Base-by-base conservation (phyloP, 768 basidiomycete species). In the Boletales sp. region DNA sequence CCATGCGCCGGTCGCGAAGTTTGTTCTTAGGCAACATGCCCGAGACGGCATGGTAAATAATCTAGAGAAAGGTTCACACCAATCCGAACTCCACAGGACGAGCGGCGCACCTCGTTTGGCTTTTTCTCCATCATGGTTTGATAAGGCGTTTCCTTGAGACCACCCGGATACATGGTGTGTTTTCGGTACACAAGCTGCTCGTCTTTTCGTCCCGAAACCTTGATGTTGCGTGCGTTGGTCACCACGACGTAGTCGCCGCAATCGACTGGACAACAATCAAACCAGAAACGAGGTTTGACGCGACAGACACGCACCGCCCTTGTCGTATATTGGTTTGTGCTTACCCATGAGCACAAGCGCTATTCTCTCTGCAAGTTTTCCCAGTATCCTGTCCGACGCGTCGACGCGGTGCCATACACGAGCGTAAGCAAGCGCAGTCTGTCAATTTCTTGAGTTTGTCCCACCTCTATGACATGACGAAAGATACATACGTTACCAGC, bases 1-100 rank as follows among this genome's bases (percentile, higher is more conserved):
- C 91, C 43, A 99, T 70, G 33, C 96, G 80, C 41, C 90, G 78
- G 41, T 95, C 90, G 21, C 96, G 83, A 53, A 96, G 82, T 56
- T 88, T 94, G 76, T 99, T 99, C 72, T 98, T 99, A 32, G 95
- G 96, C 48, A 99, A 76, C 96, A 99, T 99, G 60, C 95, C 92
- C 11, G 95, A 89, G 5, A 99, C 96, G 4, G 96, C 96, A 57
- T 91, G 83, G 12, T 92, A 84, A 50, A 99, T 92, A 58, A 98
- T 90, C 96, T 99, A 64, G 14, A 49, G 5, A 13, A 17, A 31
- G 44, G 35, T 33, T 38, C 15, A 41, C 5, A 13, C 17, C 12
- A 15, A 32, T 21, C 44, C 28, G 30, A 48, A 35, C 30, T 3
- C 48, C 44, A 18, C 36, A 31, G 50, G 41, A 35, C 32, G 40